Percentiles rank a stretch among this genome's conserved stretches.
Evolutionary conservation across 371 early-diverging fungal species (phyloP).

Genomic region (Mitosporidium daphniae): DNA sequence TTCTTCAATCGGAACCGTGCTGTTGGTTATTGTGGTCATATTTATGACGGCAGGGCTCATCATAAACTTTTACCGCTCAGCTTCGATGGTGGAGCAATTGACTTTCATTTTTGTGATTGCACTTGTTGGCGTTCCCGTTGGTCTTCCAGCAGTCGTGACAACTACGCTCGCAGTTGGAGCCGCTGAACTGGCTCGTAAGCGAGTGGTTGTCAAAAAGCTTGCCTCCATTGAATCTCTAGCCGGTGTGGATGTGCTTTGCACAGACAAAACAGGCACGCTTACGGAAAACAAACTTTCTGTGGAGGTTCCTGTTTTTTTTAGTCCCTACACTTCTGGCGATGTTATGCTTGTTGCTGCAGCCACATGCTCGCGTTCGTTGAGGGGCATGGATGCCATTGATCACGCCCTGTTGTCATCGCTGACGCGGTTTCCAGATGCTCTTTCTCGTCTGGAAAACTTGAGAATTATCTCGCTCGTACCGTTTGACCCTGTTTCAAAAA

Average conservation of each 20-base stretch:
- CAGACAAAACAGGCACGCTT: conserved; percentile 11
- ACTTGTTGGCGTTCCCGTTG: conserved; percentile 15
- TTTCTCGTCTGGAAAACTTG: no score
- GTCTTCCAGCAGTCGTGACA: conserved; percentile 14
- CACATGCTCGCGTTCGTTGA: no score
- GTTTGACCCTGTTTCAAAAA: conserved; percentile 54
- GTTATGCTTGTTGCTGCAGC: no score
- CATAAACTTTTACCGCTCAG: no score
- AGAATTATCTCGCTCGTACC: no score
- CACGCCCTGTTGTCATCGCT: no score
- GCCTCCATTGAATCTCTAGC: conserved; percentile 7
- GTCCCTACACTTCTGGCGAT: no score
- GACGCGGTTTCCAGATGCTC: no score
- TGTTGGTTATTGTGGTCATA: conserved; percentile 7
- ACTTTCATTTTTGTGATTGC: conserved; percentile 9
- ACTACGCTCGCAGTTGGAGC: conserved; percentile 12
- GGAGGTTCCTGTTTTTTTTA: conserved; percentile 31
- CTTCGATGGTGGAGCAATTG: conserved; percentile 21
- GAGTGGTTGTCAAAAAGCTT: no score
- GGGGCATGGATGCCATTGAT: no score
- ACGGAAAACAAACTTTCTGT: conserved; percentile 6
- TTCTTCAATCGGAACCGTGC: conserved; percentile 35
- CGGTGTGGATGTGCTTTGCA: conserved; percentile 9
- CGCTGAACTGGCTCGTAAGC: conserved; percentile 3
- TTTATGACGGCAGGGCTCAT: conserved; percentile 7